Evolutionary conservation across 192 early-diverging fungal genomes (phyloP), one percentile per base, ranked within the genome.

Genomic region (Entomortierella parvispora): DNA sequence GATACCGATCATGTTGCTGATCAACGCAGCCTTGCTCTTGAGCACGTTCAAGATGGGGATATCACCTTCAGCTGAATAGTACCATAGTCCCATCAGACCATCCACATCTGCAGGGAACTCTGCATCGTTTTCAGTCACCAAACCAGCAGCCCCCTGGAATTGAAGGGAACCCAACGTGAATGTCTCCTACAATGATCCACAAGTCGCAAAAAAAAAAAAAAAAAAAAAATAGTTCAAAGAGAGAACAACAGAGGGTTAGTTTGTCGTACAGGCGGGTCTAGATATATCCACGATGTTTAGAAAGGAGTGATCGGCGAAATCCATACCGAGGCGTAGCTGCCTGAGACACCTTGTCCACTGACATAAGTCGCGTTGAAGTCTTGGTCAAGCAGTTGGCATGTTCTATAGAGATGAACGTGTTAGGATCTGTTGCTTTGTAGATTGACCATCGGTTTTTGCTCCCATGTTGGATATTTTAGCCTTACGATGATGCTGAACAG

Each of bases 71-170:
- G 4, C 2, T 42, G 14, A n/a, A 82, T 71, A 77, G 82, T 33
- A 87, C 8, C 83, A 82, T 3, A 90, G 78, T 10, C 89, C 89
- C 31, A 90, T 67, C 28, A 88, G 75, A 10, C 89, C 89, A 29
- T 90, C 89, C 1, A 87, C 68, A 7, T 72, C 69, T 4, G 34
- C 20, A 18, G 63, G 44, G 49, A 88, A 86, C 11, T 82, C 69
- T 3, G 55, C 68, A 3, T 85, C 84, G 48, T 85, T 84, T 34
- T 74, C 71, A 31, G 66, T 84, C 3, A 83, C 86, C 4, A 90
- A 32, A 4, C 89, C 89, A 58, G 89, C 82, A 0, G 81, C 76
- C 28, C 88, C 84, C 51, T 85, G 9, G 80, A 71, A 32, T 80
- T 77, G 12, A 58, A 82, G 48, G 82, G 49, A 43, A 80, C 80